A percentile compares a stretch with the other conserved stretches of the same genome.
phyloP scores from a whole-genome alignment of 371 early-diverging fungal genomes.

The Rhizomucor pusillus region DNA sequence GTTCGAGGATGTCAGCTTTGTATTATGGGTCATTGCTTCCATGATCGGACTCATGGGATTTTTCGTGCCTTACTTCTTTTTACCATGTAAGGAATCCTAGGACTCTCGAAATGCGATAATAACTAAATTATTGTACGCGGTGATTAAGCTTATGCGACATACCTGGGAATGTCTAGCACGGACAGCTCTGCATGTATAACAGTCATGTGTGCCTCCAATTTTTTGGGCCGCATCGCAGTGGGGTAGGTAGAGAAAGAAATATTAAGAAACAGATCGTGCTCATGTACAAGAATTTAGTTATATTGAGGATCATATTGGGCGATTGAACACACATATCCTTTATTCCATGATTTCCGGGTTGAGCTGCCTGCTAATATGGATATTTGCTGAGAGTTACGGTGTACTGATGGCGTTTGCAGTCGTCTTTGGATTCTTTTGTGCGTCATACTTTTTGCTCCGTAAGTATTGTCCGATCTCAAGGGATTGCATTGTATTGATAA shows the following conservation, averaged over 20 bases:
- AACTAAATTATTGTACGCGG: background rate
- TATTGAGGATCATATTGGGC: slow-evolving; percentile 46
- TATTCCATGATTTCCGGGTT: slow-evolving; percentile 30
- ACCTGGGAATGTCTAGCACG: slow-evolving; percentile 23
- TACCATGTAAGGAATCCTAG: slow-evolving; percentile 35
- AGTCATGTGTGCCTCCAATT: slow-evolving; percentile 50
- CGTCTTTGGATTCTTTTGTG: slow-evolving; percentile 42
- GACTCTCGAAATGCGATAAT: background rate
- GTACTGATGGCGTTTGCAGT: slow-evolving; percentile 36
- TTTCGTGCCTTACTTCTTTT: slow-evolving; percentile 59
- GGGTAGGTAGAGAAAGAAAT: slow-evolving; percentile 16
- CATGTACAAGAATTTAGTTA: background rate
- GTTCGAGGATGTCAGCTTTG: slow-evolving; percentile 42
- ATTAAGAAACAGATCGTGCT: background rate
- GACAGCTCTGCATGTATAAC: slow-evolving; percentile 34
- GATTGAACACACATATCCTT: slow-evolving; percentile 34
- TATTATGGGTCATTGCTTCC: slow-evolving; percentile 39
- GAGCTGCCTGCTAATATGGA: slow-evolving; percentile 49
- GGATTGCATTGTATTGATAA: background rate
- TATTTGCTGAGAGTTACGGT: slow-evolving; percentile 41
- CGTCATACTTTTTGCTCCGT: slow-evolving; percentile 37
- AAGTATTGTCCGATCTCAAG: slow-evolving; percentile 3
- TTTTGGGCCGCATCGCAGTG: slow-evolving; percentile 55
- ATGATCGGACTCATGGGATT: slow-evolving; percentile 52
- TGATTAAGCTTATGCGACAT: slow-evolving; percentile 26